A percentile compares a stretch with the other conserved stretches of the same genome.
Conservation (phyloP, 345 rosid species). For the Gossypium anomalum region DNA sequence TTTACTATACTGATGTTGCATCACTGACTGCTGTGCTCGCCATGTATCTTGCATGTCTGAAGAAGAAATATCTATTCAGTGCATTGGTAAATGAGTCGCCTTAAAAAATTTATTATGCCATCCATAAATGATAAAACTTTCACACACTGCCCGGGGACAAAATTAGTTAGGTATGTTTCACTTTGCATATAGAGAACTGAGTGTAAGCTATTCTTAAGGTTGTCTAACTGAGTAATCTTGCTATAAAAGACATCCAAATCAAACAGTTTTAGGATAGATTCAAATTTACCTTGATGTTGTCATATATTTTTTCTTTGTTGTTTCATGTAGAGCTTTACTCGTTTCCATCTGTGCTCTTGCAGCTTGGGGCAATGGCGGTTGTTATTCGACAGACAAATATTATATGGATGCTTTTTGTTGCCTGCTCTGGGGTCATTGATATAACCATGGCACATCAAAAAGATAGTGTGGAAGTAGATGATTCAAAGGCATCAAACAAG, state of each 20-base stretch:
- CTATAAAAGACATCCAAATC: background rate
- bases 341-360: conserved; percentile 27
- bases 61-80: conserved; percentile 60
- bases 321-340: conserved; percentile 11
- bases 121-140: background rate
- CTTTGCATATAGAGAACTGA: background rate
- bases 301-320: background rate
- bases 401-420: conserved; percentile 86
- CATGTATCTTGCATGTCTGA: conserved; percentile 81
- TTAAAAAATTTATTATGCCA: conserved; percentile 2
- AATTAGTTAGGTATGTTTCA: background rate
- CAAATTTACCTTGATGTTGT: background rate
- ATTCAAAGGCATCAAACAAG: conserved; percentile 13
- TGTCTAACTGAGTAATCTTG: background rate
- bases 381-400: conserved; percentile 75
- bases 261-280: conserved; percentile 1
- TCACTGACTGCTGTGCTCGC: conserved; percentile 79
- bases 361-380: conserved; percentile 77
- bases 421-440: conserved; percentile 69
- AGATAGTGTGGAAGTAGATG: conserved; percentile 22
- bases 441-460: conserved; percentile 37
- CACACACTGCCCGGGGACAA: background rate
- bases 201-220: background rate
- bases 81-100: conserved; percentile 58
- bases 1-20: conserved; percentile 93